Conservation (phyloP, 148 eudicot genomes). For the Nepenthes mirabilis region DNA sequence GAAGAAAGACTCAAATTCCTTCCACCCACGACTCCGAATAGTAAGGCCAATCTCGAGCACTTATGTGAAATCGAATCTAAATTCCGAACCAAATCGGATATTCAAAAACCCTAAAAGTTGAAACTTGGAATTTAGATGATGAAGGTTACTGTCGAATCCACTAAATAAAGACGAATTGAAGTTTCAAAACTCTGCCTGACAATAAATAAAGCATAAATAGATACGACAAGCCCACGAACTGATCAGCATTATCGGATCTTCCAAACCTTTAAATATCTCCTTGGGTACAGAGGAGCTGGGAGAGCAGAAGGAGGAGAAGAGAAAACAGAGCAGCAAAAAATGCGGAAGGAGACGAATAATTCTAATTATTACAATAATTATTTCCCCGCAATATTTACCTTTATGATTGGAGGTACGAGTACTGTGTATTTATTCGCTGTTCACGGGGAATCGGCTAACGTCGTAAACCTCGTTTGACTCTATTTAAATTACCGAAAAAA, state of each 20-base stretch:
- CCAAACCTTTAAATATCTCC: constrained; percentile 4
- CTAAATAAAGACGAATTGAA: neutral
- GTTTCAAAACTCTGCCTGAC: neutral
- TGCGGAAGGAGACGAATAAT: neutral
- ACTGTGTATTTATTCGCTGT: no score
- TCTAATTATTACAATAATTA: neutral
- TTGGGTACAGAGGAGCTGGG: neutral
- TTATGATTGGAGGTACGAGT: no score
- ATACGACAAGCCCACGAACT: constrained; percentile 4
- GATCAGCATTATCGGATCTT: constrained; percentile 25
- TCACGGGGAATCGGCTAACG: no score
- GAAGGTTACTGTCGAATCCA: constrained; percentile 1
- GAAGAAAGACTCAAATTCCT: neutral
- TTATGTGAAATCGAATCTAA: constrained; percentile 6
- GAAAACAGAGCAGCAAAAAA: neutral
- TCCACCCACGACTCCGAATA: neutral
- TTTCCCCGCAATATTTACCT: neutral
- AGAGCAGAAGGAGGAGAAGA: neutral
- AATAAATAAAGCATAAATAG: neutral
- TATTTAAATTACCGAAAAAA: no score
- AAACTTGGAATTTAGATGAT: neutral
- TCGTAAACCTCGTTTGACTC: no score
- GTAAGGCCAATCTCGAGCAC: constrained; percentile 2
- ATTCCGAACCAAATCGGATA: constrained; percentile 6
- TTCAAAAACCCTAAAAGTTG: constrained; percentile 12